Base-by-base conservation (phyloP, 2,329 filamentous ascomycete species). In the Fusarium beomiforme region DNA sequence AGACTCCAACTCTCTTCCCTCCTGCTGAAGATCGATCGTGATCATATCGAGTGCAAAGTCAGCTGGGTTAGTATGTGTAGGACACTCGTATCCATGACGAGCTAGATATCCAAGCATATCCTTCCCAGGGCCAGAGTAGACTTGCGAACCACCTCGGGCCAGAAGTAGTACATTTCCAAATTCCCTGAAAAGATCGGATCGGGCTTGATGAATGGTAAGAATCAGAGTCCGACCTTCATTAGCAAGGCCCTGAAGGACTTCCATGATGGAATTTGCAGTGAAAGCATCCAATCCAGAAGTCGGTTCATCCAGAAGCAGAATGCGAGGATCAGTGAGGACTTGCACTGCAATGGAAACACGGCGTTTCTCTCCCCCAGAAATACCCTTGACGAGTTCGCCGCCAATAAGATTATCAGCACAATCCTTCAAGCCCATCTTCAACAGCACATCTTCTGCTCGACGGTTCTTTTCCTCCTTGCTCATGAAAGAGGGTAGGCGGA, bases 31-130 rank as follows among this genome's bases (percentile, higher is more conserved):
- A 73, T 94, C 91, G 26, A 94, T 87, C 0, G 92, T 94, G 55
- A 95, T 92, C 53, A 94, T 84, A 73, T 95, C 92, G 11, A 94
- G 84, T 0, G 91, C 91, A 77, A 93, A 94, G 77, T 95, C 92
- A 0, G 92, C 92, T 2, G 92, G 92, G 69, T 94, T 95, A 2
- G 91, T 92, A 63, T 91, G 88, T 17, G 84, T 83, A 0, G 91
- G 91, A 74, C 92, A 94, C 16, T 88, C 82, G 68, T 89, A 88
- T 1, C 91, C 91, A 23, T 90, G 82, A 0, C 76, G 77, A 1
- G 81, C 79, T 64, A 94, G 92, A 77, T 94, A 90, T 1, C 83
- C 77, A 1, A 94, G 82, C 90, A 94, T 93, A 3, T 86, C 82
- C 8, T 77, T 80, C 1, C 89, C 90, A 5, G 85, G 81, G 0